Conservation (phyloP, 495 filamentous ascomycete species). For the Penicillium antarcticum region DNA sequence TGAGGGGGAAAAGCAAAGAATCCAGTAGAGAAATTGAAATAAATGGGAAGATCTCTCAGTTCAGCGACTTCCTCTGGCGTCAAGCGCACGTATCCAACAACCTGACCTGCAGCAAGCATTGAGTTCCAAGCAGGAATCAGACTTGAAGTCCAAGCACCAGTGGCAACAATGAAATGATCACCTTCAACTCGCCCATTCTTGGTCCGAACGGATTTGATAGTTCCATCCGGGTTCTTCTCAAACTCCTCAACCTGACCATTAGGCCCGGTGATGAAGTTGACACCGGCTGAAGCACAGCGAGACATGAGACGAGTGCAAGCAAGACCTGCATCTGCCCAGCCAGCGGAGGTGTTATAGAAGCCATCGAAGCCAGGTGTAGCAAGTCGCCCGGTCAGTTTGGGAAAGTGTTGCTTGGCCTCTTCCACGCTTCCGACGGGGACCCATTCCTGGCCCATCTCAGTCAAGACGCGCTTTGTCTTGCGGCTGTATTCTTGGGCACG, state of each 20-base stretch:
- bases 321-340: slow-evolving; percentile 75
- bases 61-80: slow-evolving; percentile 57
- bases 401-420: slow-evolving; percentile 39
- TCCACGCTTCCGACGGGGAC: slow-evolving; percentile 31
- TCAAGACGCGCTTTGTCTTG: slow-evolving; percentile 36
- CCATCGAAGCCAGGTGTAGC: slow-evolving; percentile 57
- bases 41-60: slow-evolving; percentile 61
- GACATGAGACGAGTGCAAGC: slow-evolving; percentile 56
- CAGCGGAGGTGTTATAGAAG: slow-evolving; percentile 65
- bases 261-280: slow-evolving; percentile 28
- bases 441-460: slow-evolving; percentile 33
- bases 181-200: slow-evolving; percentile 52
- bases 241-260: slow-evolving; percentile 28
- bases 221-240: slow-evolving; percentile 31
- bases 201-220: slow-evolving; percentile 19
- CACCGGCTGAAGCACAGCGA: slow-evolving; percentile 26
- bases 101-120: slow-evolving; percentile 69
- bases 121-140: slow-evolving; percentile 68
- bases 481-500: slow-evolving; percentile 34
- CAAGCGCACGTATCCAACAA: slow-evolving; percentile 65
- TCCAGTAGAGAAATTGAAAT: slow-evolving; percentile 72
- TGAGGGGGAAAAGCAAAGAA: slow-evolving; percentile 74
- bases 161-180: slow-evolving; percentile 69
- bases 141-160: slow-evolving; percentile 74
- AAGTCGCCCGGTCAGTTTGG: slow-evolving; percentile 37